Conservation (phyloP, 495 filamentous ascomycete species). For the Xylaria flabelliformis region DNA sequence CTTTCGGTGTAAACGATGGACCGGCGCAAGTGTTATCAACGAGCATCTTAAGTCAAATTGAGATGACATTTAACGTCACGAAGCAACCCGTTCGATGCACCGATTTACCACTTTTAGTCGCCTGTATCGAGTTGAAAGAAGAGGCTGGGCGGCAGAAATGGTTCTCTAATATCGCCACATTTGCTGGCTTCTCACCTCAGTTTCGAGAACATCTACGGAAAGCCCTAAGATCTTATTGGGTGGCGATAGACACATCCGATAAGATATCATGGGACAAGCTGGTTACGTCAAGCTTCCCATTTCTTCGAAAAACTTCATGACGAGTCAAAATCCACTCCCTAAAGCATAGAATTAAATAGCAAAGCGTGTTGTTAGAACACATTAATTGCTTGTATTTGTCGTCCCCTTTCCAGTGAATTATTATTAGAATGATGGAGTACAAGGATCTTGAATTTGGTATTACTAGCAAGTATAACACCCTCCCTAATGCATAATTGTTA, state of each 20-base stretch:
- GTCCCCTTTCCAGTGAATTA: slow-evolving; percentile 57
- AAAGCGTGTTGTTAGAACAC: not conserved
- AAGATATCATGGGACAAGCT: slow-evolving; percentile 10
- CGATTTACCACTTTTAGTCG: slow-evolving; percentile 33
- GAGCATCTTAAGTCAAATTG: slow-evolving; percentile 35
- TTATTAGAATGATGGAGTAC: slow-evolving; percentile 62
- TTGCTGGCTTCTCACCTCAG: slow-evolving; percentile 16
- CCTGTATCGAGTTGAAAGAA: slow-evolving; percentile 32
- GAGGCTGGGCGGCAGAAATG: slow-evolving; percentile 12
- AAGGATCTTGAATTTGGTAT: slow-evolving; percentile 44
- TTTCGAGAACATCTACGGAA: slow-evolving; percentile 8
- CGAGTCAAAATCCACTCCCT: not conserved
- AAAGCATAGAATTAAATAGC: not conserved
- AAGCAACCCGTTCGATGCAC: slow-evolving; percentile 33
- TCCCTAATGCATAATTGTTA: slow-evolving; percentile 56
- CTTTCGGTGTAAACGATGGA: slow-evolving; percentile 33
- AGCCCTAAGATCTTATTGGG: slow-evolving; percentile 17
- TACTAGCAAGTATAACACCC: slow-evolving; percentile 34
- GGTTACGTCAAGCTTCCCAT: not conserved
- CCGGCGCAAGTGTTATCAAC: slow-evolving; percentile 34
- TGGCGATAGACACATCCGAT: slow-evolving; percentile 15
- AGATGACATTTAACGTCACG: slow-evolving; percentile 30
- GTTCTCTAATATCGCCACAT: slow-evolving; percentile 12
- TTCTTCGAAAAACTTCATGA: not conserved
- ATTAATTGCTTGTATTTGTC: slow-evolving; percentile 61